phyloP scores from a whole-genome alignment of 441 rosid genomes.

The Mallotus japonicus region DNA sequence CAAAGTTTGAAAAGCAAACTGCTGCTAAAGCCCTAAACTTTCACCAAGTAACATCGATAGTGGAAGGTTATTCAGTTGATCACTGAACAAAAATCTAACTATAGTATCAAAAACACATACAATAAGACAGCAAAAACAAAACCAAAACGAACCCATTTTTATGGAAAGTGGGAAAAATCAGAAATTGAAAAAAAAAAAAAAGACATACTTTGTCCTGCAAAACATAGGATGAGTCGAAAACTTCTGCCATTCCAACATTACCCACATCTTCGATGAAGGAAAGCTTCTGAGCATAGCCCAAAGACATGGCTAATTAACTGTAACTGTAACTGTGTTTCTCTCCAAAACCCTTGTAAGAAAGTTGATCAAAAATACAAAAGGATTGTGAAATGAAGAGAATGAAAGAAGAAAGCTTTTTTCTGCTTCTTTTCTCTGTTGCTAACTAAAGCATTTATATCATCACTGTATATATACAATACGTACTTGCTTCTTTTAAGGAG shows the following conservation, averaged over 20 bases:
- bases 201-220: constrained; percentile 74
- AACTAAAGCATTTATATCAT: constrained; percentile 6
- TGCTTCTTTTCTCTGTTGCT: constrained; percentile 10
- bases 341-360: constrained; percentile 20
- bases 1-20: constrained; percentile 11
- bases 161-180: background rate
- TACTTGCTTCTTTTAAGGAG: constrained; percentile 43
- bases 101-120: background rate
- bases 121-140: background rate
- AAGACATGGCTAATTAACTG: constrained; percentile 57
- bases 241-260: constrained; percentile 87
- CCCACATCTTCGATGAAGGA: constrained; percentile 96
- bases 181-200: background rate
- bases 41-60: constrained; percentile 19
- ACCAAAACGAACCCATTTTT: constrained; percentile 7
- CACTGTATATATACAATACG: too few species aligned
- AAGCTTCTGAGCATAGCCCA: constrained; percentile 96
- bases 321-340: constrained; percentile 5
- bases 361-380: constrained; percentile 16
- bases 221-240: constrained; percentile 68
- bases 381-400: background rate
- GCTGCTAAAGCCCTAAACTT: background rate
- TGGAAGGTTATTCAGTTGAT: background rate
- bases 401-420: constrained; percentile 4
- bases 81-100: constrained; percentile 4